These are phyloP conservation scores for Nakazawaea wickerhamii DNA, from an alignment of 805 yeast genomes.

Conservation along the genomic window DNA sequence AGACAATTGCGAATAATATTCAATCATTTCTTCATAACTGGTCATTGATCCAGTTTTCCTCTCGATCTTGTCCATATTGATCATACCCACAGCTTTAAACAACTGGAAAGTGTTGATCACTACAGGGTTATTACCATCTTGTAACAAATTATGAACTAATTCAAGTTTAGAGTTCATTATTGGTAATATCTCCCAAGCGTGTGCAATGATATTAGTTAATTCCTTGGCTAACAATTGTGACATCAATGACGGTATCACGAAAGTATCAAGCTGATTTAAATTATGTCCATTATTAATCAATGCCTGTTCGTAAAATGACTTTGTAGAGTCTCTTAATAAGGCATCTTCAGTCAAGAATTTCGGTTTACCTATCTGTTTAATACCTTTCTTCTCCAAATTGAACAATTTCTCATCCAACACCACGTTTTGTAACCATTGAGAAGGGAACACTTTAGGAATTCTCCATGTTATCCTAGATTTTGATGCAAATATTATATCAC, in stretches of 20 bases:
- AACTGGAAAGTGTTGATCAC: constrained; percentile 34
- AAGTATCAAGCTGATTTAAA: constrained; percentile 20
- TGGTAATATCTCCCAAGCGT: constrained; percentile 28
- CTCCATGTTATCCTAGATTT: constrained; percentile 41
- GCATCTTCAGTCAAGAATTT: constrained; percentile 26
- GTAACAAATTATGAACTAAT: constrained; percentile 28
- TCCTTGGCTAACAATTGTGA: constrained; percentile 25
- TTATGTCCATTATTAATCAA: constrained; percentile 15
- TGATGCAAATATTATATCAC: constrained; percentile 47
- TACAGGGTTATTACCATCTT: constrained; percentile 34
- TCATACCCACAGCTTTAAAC: constrained; percentile 26
- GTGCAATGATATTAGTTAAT: constrained; percentile 21
- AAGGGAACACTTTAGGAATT: constrained; percentile 49
- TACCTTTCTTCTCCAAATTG: constrained; percentile 13
- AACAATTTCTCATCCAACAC: constrained; percentile 25
- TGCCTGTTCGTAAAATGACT: constrained; percentile 8
- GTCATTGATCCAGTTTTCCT: constrained; percentile 18
- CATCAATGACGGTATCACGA: constrained; percentile 26
- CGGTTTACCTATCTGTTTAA: constrained; percentile 28
- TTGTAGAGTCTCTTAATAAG: background rate
- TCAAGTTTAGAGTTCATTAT: constrained; percentile 29
- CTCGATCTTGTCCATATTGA: constrained; percentile 27
- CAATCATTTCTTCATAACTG: constrained; percentile 17
- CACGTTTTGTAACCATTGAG: constrained; percentile 26
- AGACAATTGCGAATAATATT: constrained; percentile 23